A percentile compares a stretch with the other conserved stretches of the same genome.
These are phyloP conservation scores for Pseudogymnoascus sp. DNA, from an alignment of 2,329 filamentous ascomycete genomes.

Conservation along the genomic window DNA sequence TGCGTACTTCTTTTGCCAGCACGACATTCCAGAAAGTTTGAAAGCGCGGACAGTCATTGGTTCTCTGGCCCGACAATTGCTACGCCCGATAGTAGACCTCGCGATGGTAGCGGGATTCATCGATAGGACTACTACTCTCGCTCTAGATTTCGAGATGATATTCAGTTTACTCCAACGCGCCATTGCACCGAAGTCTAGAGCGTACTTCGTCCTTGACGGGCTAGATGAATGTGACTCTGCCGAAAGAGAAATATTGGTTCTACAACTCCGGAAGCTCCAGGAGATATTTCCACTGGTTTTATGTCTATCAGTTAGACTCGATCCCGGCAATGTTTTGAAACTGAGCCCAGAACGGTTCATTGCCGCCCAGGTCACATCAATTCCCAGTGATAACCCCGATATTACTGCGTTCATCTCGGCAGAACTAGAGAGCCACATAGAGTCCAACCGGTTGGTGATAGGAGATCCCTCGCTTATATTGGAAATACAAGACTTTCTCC, in stretches of 20 bases:
- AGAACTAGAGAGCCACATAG: slow-evolving; percentile 23
- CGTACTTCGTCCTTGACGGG: slow-evolving; percentile 31
- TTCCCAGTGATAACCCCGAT: slow-evolving; percentile 24
- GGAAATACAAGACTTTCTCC: slow-evolving; percentile 23
- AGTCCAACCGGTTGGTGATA: slow-evolving; percentile 16
- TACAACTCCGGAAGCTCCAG: slow-evolving; percentile 22
- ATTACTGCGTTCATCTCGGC: slow-evolving; percentile 24
- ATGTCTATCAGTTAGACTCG: slow-evolving; percentile 23
- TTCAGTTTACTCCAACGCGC: slow-evolving; percentile 18
- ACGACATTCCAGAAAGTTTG: slow-evolving; percentile 28
- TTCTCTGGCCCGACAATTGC: slow-evolving; percentile 31
- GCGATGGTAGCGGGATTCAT: neutral
- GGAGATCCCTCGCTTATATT: slow-evolving; percentile 24
- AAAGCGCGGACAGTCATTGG: slow-evolving; percentile 27
- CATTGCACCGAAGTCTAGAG: slow-evolving; percentile 18
- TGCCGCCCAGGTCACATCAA: slow-evolving; percentile 13
- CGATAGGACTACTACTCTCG: neutral
- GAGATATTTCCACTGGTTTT: slow-evolving; percentile 17
- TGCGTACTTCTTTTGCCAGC: slow-evolving; percentile 31
- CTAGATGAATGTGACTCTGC: slow-evolving; percentile 28
- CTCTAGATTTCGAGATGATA: slow-evolving; percentile 18
- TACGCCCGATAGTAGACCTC: slow-evolving; percentile 24
- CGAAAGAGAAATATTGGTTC: slow-evolving; percentile 13
- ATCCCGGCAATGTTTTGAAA: slow-evolving; percentile 16
- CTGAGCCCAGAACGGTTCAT: slow-evolving; percentile 9